Percentiles rank a stretch among this genome's conserved stretches.
Conservation (phyloP, 495 filamentous ascomycete genomes). For the Penicillium coprophilum region DNA sequence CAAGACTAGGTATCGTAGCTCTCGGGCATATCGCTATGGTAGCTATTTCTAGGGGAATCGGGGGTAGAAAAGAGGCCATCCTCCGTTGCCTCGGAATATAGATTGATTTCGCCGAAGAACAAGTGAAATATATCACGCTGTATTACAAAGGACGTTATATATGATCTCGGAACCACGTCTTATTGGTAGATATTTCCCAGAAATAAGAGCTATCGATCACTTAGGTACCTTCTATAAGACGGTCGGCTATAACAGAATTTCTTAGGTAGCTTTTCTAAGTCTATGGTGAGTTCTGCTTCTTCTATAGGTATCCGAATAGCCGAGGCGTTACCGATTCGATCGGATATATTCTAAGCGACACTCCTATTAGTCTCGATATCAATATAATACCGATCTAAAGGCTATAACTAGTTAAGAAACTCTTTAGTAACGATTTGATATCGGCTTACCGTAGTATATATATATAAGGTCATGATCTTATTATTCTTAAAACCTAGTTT, state of each 20-base stretch:
- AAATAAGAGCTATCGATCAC: slow-evolving; percentile 4
- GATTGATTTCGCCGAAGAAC: slow-evolving; percentile 5
- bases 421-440: slow-evolving; percentile 1
- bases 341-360: neutral
- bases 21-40: neutral
- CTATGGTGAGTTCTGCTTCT: neutral
- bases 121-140: slow-evolving; percentile 8
- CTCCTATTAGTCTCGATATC: neutral
- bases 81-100: neutral
- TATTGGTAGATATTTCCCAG: neutral
- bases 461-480: neutral
- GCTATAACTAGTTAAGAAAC: slow-evolving; percentile 1
- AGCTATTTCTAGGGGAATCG: neutral
- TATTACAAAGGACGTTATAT: slow-evolving; percentile 5
- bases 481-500: neutral
- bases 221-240: slow-evolving; percentile 1
- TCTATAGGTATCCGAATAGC: neutral
- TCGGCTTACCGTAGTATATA: neutral
- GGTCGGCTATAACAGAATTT: neutral
- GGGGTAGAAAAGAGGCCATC: neutral
- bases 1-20: neutral
- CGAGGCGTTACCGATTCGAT: neutral
- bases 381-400: neutral
- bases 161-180: neutral
- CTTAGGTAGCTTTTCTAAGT: slow-evolving; percentile 1